Percentiles rank a stretch among this genome's conserved stretches.
Conservation (phyloP, 2,329 filamentous ascomycete species). For the Aureobasidium sp. region DNA sequence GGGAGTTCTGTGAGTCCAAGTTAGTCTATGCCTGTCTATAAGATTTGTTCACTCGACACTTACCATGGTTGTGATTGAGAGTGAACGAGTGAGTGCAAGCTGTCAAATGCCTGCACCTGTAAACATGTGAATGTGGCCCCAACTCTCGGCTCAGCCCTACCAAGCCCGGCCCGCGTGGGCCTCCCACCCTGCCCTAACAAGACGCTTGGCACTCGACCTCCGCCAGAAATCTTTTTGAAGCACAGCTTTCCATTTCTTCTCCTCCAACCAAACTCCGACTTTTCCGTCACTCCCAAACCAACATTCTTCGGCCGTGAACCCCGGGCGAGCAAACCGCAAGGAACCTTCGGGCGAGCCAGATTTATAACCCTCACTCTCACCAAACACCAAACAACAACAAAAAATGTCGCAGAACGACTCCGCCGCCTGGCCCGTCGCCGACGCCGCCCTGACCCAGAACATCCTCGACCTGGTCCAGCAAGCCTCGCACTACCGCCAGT, state of each 20-base stretch:
- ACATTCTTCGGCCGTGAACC: constrained; percentile 12
- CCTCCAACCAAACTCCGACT: not conserved
- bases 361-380: not conserved
- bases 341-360: constrained; percentile 14
- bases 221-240: not conserved
- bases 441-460: constrained; percentile 42
- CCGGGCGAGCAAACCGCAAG: constrained; percentile 14
- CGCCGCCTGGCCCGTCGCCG: constrained; percentile 28
- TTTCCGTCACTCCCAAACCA: not conserved
- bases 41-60: not conserved
- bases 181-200: not conserved
- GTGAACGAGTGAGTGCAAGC: not conserved
- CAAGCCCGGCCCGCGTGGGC: not conserved
- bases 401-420: constrained; percentile 17
- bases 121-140: constrained; percentile 4
- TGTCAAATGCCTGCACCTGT: not conserved
- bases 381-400: not conserved
- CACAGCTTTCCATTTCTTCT: not conserved
- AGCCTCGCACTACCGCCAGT: constrained; percentile 49
- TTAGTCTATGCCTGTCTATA: not conserved
- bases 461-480: constrained; percentile 56
- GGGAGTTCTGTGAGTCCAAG: constrained; percentile 28
- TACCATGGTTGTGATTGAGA: not conserved
- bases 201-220: not conserved
- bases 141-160: not conserved